A percentile compares a stretch with the other conserved stretches of the same genome.
phyloP scores from a whole-genome alignment of 2,329 filamentous ascomycete species.

The Aspergillus proliferans region DNA sequence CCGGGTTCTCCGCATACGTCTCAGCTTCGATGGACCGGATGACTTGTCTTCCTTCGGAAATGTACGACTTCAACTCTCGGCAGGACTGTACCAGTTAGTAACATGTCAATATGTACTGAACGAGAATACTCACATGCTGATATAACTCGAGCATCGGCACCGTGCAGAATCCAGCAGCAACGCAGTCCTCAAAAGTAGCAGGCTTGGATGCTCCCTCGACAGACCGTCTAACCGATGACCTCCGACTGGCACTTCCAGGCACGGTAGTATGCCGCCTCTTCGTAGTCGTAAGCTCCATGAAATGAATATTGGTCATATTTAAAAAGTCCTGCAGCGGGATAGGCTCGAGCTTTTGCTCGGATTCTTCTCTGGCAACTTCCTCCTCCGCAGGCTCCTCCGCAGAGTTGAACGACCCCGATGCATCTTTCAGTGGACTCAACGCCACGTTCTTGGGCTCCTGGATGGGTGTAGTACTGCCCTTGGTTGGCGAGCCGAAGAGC shows the following conservation, averaged over 20 bases:
- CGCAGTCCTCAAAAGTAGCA: constrained; percentile 61
- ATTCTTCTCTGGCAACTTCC: constrained; percentile 35
- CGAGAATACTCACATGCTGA: constrained; percentile 61
- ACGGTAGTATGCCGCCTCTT: constrained; percentile 81
- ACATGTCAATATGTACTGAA: constrained; percentile 2
- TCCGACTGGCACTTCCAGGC: constrained; percentile 42
- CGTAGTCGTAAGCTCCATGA: constrained; percentile 97
- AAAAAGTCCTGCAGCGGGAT: constrained; percentile 90
- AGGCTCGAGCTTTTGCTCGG: constrained; percentile 47
- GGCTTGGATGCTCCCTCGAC: constrained; percentile 19
- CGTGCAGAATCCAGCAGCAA: constrained; percentile 84
- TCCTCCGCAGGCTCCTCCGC: constrained; percentile 39
- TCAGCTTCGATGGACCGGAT: constrained; percentile 87
- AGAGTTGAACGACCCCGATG: constrained; percentile 15
- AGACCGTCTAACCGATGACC: constrained; percentile 16
- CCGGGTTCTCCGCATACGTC: constrained; percentile 82
- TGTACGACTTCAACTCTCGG: constrained; percentile 93
- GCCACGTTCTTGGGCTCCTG: constrained; percentile 28
- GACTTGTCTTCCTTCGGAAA: constrained; percentile 82
- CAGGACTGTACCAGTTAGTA: constrained; percentile 56
- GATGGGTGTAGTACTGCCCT: constrained; percentile 49
- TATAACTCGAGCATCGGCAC: constrained; percentile 91
- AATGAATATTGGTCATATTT: constrained; percentile 91
- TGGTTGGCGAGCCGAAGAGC: constrained; percentile 25
- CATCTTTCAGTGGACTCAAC: constrained; percentile 28